Evolutionary conservation across 139 green algal species (phyloP).

Genomic region (Gonium pectorale): DNA sequence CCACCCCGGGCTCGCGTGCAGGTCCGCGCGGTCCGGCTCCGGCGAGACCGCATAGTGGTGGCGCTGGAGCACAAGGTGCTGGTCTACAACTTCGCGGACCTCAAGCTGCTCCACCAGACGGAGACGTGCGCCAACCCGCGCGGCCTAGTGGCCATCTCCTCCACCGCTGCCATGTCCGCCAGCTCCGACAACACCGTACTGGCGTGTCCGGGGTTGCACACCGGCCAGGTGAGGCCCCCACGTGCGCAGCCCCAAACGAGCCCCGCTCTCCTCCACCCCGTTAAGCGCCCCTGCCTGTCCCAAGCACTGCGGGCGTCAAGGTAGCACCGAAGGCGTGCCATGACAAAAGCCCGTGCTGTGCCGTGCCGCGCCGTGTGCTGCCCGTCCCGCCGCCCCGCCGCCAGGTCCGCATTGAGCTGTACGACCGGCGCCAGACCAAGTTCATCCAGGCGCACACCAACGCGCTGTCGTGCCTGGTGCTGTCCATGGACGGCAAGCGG

Average conservation of each 20-base stretch:
- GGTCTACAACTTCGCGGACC: slow-evolving; percentile 96
- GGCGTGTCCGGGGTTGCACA: slow-evolving; percentile 93
- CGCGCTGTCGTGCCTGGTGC: slow-evolving; percentile 79
- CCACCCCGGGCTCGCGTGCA: too few species aligned
- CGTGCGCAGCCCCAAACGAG: too few species aligned
- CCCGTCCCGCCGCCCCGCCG: too few species aligned
- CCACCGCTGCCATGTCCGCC: slow-evolving; percentile 79
- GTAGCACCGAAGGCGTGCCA: too few species aligned
- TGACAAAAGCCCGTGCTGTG: too few species aligned
- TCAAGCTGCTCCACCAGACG: slow-evolving; percentile 90
- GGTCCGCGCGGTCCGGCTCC: slow-evolving; percentile 88
- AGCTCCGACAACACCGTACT: slow-evolving; percentile 85
- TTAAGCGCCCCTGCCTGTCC: too few species aligned
- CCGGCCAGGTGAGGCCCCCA: slow-evolving; percentile 87
- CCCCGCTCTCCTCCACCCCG: too few species aligned
- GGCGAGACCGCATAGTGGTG: slow-evolving; percentile 93
- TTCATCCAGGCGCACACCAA: slow-evolving; percentile 93
- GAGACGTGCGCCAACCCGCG: slow-evolving; percentile 91
- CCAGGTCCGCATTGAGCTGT: slow-evolving; percentile 95
- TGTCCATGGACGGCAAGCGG: slow-evolving; percentile 82
- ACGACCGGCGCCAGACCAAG: slow-evolving; percentile 89
- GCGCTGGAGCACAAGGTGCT: slow-evolving; percentile 93
- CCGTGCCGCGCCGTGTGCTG: not conserved
- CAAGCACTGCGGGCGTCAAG: too few species aligned
- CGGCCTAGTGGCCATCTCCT: slow-evolving; percentile 89